phyloP scores from a whole-genome alignment of 371 early-diverging fungal species.

The Syncephalis plumigaleata region DNA sequence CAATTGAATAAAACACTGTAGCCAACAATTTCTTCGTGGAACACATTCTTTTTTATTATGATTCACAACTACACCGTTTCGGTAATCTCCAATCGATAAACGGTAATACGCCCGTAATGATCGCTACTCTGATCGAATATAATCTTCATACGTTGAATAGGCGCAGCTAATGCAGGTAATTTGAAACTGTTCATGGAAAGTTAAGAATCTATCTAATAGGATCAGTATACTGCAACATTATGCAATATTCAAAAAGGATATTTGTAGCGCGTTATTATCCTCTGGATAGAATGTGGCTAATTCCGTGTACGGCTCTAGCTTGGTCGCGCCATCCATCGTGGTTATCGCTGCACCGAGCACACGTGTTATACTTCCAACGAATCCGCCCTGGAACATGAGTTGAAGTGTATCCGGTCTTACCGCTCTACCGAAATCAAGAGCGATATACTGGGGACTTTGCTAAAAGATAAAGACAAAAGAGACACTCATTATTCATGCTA shows the following conservation, averaged over 20 bases:
- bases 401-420: slow-evolving; percentile 21
- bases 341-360: slow-evolving; percentile 9
- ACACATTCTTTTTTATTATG: too few relatives aligned
- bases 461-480: slow-evolving; percentile 8
- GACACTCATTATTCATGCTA: neutral
- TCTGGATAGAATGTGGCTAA: slow-evolving; percentile 36
- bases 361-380: slow-evolving; percentile 58
- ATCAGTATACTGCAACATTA: neutral
- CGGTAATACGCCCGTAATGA: slow-evolving; percentile 74
- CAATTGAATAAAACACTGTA: too few relatives aligned
- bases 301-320: slow-evolving; percentile 21
- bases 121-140: slow-evolving; percentile 65
- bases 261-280: slow-evolving; percentile 47
- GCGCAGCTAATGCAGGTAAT: neutral
- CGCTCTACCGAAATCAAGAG: slow-evolving; percentile 43
- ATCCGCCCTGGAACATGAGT: slow-evolving; percentile 86
- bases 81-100: slow-evolving; percentile 55
- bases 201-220: neutral
- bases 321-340: neutral
- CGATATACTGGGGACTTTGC: slow-evolving; percentile 69
- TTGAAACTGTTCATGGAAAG: neutral
- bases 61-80: too few relatives aligned
- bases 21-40: too few relatives aligned
- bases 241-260: slow-evolving; percentile 7
- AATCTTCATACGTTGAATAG: slow-evolving; percentile 28